Conservation (phyloP, 176 grass and related monocot genomes). For the Oryza meridionalis region DNA sequence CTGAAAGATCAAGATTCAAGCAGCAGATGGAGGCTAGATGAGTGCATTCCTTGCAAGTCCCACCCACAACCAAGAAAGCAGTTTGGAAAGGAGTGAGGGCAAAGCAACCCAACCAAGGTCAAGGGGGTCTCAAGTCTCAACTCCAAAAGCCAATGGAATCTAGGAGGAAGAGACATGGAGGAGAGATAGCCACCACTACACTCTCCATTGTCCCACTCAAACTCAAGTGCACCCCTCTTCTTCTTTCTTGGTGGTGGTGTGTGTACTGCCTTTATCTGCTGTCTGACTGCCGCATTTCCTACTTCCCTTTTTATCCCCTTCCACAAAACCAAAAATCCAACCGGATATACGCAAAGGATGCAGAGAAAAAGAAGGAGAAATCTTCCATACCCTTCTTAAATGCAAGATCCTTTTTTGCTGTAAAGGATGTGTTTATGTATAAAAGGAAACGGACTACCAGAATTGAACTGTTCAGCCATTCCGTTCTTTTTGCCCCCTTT, state of each 20-base stretch:
- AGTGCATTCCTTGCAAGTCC: conserved; percentile 51
- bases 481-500: conserved; percentile 11
- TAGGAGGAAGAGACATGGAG: conserved; percentile 18
- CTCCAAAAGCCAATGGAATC: conserved; percentile 29
- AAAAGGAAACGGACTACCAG: conserved; percentile 32
- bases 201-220: conserved; percentile 45
- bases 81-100: conserved; percentile 45
- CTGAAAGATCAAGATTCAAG: conserved; percentile 28
- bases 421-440: not conserved
- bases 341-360: not conserved
- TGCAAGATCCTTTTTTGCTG: conserved; percentile 29
- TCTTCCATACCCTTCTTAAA: conserved; percentile 44
- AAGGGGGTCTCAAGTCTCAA: conserved; percentile 23
- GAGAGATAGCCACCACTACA: conserved; percentile 39
- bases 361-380: conserved; percentile 20
- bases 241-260: conserved; percentile 25
- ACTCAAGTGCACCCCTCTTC: conserved; percentile 26
- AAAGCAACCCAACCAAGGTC: conserved; percentile 48
- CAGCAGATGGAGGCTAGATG: conserved; percentile 41
- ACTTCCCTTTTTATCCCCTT: conserved; percentile 20
- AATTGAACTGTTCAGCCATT: conserved; percentile 23
- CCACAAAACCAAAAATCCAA: conserved; percentile 3
- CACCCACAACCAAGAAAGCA: conserved; percentile 48
- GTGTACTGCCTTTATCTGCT: conserved; percentile 31
- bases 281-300: conserved; percentile 34